Evolutionary conservation across 2,329 filamentous ascomycete species (phyloP), one percentile per base, ranked within the genome.

Genomic region (Clarireedia sp.): DNA sequence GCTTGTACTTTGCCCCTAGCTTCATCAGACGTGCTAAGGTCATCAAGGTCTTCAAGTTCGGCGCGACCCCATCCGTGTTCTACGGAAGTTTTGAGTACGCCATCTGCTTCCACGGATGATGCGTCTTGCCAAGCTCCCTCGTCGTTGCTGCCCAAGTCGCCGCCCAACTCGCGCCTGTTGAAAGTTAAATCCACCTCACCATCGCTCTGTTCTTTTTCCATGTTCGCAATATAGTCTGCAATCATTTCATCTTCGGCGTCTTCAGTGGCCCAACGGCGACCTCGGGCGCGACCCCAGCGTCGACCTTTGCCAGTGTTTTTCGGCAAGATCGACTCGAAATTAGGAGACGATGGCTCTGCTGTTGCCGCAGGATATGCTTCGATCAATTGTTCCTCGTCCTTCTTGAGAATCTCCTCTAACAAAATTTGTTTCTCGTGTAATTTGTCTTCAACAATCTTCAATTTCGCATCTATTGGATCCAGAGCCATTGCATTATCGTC

Each of bases 11-110:
- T 68, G 23, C 71, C 73, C 51, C 71, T 64, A 0, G 72, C 66
- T 21, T 75, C 76, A 54, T 75, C 74, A 1, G 75, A 78, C 3
- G 78, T 79, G 59, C 74, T 78, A 36, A 78, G 57, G 38, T 73
- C 71, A 46, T 77, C 73, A 43, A 79, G 71, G 55, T 78, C 75
- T 9, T 68, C 64, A 14, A 79, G 63, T 57, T 74, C 72, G 21
- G 72, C 68, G 2, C 69, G 71, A 51, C 73, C 66, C 76, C 76
- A 79, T 24, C 66, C 67, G 44, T 61, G 59, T 21, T 62, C 51
- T 9, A 45, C 16, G 36, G 23, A 5, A 46, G 41, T n/a, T 36
- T 33, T 19, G 14, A 19, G 23, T n/a, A 24, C 38, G 14, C 21
- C 40, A 7, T 51, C 45, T 54, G 47, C 51, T n/a, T 51, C 48